Evolutionary conservation across 2,329 filamentous ascomycete genomes (phyloP), one percentile per base, ranked within the genome.

Genomic region (Xylaria sp.): DNA sequence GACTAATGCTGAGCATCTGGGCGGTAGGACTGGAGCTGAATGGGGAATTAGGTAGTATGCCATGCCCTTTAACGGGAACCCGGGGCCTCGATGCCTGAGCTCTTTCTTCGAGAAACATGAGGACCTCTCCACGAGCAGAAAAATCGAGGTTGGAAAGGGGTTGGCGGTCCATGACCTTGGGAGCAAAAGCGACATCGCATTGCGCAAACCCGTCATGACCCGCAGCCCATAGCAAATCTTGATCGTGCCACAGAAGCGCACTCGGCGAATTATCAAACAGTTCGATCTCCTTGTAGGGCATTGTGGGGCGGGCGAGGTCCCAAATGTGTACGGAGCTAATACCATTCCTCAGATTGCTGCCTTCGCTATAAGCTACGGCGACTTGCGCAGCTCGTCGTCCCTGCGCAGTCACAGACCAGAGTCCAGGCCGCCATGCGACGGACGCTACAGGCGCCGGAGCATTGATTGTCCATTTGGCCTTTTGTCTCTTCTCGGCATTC

Each of bases 241-340:
- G 86, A 70, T 89, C 85, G 65, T 87, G 88, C 90, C 90, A 92
- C 7, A 90, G 78, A 18, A 92, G 77, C 1, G 85, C 85, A 9
- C 83, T 85, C 0, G 89, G 89, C 2, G 88, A 85, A 33, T 77
- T 82, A 25, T 88, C 85, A 71, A 90, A 91, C 48, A 86, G 80
- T 67, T 90, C 86, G 56, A 92, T 85, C 73, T 90, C 87, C 71
- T 90, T 90, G 75, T 90, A 91, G 0, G 90, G 89, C 82, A 92
- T 85, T 1, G 88, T 87, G 1, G 90, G 88, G 39, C 90, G 83
- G 7, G 88, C 89, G n/a, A 92, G 79, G 75, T 92, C 90, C 89
- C 89, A 92, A 23, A 92, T 83, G 66, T 92, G 89, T 15, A 91
- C 88, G 0, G 85, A 82, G 33, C 84, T 86, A 52, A 87, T 86